Evolutionary conservation across 441 rosid species (phyloP), one percentile per base, ranked within the genome.

Genomic region (Adansonia rubrostipa): DNA sequence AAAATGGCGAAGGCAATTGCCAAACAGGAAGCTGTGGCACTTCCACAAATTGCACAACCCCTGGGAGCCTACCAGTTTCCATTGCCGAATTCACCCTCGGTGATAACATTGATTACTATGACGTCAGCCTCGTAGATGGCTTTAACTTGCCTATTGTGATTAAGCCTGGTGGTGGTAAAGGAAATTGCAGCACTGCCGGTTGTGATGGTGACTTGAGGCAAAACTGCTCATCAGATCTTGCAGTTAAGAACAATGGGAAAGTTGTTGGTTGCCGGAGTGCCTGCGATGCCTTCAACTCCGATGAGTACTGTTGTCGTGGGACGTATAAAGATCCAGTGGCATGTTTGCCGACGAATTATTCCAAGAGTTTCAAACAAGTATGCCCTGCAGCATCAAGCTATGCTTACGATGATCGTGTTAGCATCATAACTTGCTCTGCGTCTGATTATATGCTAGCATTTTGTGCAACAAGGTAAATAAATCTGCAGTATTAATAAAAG

Each of bases 341-440:
- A 7, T 91, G 95, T 73, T 48, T 78, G 42, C 84, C 95, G 1
- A 80, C 86, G 9, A 89, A 89, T 74, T 91, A 85, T 68, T 88
- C 93, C 24, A 85, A 33, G 74, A 79, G 78, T 36, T 89, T 91
- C 80, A 91, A 89, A 77, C 83, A 87, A 61, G 84, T 79, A 0
- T 91, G 93, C 80, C 93, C 93, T 42, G 88, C 89, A 11, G 86
- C 95, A 45, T 83, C 90, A 6, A 88, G 90, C 79, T 89, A 87
- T 73, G 93, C 92, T 3, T 82, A 79, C 9, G 92, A 91, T n/a
- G 81, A 81, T 48, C 76, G 66, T 15, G 76, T 88, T 20, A 85
- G 88, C 63, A 73, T 91, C n/a, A 79, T 85, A 67, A 83, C 93
- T 54, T 91, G 95, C 77, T 76, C 85, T 19, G 85, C 86, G 3